Percentiles rank a stretch among this genome's conserved stretches.
These are phyloP conservation scores for Kokia cookei DNA, from an alignment of 441 rosid species.

Conservation along the genomic window DNA sequence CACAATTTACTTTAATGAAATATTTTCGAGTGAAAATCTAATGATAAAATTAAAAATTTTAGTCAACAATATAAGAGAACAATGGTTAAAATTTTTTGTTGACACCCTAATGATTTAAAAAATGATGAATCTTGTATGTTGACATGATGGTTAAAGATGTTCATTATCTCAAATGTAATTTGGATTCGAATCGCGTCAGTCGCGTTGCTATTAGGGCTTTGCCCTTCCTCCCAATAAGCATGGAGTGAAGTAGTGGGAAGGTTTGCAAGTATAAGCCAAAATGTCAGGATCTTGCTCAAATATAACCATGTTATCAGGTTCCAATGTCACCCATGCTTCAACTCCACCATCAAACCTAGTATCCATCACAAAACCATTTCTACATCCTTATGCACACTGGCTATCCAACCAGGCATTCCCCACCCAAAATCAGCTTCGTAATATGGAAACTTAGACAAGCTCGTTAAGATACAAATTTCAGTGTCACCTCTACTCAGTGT, in stretches of 20 bases:
- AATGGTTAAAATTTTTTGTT: no score
- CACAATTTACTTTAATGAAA: no score
- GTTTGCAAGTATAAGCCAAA: background rate
- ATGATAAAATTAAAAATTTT: no score
- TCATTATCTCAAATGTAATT: no score
- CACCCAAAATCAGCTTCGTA: slow-evolving; percentile 9
- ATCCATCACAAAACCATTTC: slow-evolving; percentile 1
- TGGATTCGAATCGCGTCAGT: no score
- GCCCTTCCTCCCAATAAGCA: background rate
- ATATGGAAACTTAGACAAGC: background rate
- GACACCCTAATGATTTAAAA: no score
- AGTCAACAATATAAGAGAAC: no score
- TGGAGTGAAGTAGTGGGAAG: background rate
- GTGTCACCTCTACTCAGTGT: background rate
- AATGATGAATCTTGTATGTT: no score
- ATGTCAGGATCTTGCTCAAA: slow-evolving; percentile 1
- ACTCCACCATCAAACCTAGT: background rate
- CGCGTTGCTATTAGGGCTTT: no score
- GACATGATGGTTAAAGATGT: no score
- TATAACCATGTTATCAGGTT: background rate
- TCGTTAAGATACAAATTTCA: background rate
- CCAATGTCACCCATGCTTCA: slow-evolving; percentile 9
- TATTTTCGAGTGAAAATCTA: no score
- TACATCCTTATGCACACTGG: background rate
- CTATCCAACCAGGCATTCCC: slow-evolving; percentile 7